These are phyloP conservation scores for Diaporthe sp. DNA, from an alignment of 2,329 filamentous ascomycete species.

Conservation along the genomic window DNA sequence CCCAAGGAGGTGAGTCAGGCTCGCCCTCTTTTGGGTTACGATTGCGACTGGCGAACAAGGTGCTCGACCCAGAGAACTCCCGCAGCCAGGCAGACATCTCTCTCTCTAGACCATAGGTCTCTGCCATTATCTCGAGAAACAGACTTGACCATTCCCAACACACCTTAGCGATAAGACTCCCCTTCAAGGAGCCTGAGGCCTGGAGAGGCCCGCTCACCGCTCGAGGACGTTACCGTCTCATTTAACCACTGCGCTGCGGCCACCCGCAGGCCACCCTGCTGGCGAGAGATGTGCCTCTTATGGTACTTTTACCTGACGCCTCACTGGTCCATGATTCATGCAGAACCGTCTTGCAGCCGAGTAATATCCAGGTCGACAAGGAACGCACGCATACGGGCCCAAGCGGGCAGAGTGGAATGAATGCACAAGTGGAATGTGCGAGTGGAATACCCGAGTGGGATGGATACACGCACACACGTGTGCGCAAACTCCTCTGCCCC, in stretches of 20 bases:
- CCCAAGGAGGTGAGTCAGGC: conserved; percentile 17
- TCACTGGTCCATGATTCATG: conserved; percentile 19
- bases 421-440: background rate
- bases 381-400: background rate
- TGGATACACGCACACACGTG: too few species aligned
- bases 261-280: background rate
- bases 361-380: background rate
- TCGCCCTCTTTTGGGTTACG: conserved; percentile 3
- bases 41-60: conserved; percentile 3
- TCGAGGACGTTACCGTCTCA: conserved; percentile 1
- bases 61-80: background rate
- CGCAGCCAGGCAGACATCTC: background rate
- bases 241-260: background rate
- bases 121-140: background rate
- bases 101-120: background rate
- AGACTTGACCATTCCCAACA: background rate
- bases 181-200: background rate
- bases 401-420: conserved; percentile 18
- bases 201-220: background rate
- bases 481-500: conserved; percentile 3
- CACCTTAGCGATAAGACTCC: background rate
- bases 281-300: background rate
- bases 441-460: background rate
- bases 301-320: background rate
- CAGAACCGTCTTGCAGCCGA: background rate